phyloP scores from a whole-genome alignment of 2,329 filamentous ascomycete species.

The Chrysoporthe cubensis region DNA sequence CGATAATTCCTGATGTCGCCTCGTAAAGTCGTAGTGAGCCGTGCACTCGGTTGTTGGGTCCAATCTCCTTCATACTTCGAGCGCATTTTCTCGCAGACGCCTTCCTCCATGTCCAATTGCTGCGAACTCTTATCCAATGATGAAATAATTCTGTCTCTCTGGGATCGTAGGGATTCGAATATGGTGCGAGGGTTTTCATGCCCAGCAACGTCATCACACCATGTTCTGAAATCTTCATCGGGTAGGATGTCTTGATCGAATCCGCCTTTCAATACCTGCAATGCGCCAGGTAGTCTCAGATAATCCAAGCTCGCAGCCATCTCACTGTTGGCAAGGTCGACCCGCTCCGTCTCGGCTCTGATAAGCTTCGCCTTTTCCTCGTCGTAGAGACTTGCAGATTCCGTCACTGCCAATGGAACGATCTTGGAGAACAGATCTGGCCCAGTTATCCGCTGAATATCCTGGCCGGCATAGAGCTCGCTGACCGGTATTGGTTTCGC shows the following conservation, averaged over 20 bases:
- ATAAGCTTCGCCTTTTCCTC: slow-evolving; percentile 98
- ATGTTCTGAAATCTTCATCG: slow-evolving; percentile 88
- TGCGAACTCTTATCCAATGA: slow-evolving; percentile 81
- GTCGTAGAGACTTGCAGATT: slow-evolving; percentile 95
- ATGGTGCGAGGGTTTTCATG: slow-evolving; percentile 79
- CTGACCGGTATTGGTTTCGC: slow-evolving; percentile 97
- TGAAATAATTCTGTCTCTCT: slow-evolving; percentile 75
- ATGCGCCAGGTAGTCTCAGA: slow-evolving; percentile 81
- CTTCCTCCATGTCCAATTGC: slow-evolving; percentile 94
- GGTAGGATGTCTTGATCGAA: slow-evolving; percentile 87
- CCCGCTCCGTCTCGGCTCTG: slow-evolving; percentile 89
- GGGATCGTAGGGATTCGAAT: slow-evolving; percentile 77
- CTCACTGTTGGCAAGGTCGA: slow-evolving; percentile 90
- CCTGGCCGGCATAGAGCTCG: slow-evolving; percentile 94
- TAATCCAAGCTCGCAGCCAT: slow-evolving; percentile 97
- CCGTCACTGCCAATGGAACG: slow-evolving; percentile 92
- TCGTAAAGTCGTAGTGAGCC: slow-evolving; percentile 84
- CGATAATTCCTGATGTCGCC: slow-evolving; percentile 87
- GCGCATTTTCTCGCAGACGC: slow-evolving; percentile 98
- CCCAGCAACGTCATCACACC: slow-evolving; percentile 90
- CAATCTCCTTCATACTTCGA: slow-evolving; percentile 95
- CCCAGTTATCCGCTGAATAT: slow-evolving; percentile 95
- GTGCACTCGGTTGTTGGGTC: slow-evolving; percentile 94
- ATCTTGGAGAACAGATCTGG: slow-evolving; percentile 97
- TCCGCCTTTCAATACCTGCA: slow-evolving; percentile 91